These are phyloP conservation scores for Vitis labrusca DNA, from an alignment of 164 flowering plant genomes.

Conservation along the genomic window DNA sequence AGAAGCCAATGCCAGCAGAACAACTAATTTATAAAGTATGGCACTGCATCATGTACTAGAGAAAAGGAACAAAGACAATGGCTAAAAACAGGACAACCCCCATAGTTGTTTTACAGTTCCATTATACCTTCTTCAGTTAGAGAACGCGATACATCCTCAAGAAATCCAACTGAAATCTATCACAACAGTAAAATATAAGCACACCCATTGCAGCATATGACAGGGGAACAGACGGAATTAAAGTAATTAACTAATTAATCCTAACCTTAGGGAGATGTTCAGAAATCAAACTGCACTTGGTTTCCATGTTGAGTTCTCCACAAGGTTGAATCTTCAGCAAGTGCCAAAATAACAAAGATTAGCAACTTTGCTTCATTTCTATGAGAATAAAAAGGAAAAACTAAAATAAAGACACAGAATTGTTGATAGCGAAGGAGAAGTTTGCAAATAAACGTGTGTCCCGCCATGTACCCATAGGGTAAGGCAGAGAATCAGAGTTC, in stretches of 20 bases:
- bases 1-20: neutral
- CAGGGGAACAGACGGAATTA: neutral
- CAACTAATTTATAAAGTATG: neutral
- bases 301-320: conserved; percentile 44
- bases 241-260: neutral
- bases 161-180: conserved; percentile 47
- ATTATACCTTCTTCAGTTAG: conserved; percentile 31
- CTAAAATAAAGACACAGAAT: neutral
- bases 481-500: too few relatives aligned
- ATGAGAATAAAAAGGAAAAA: conserved; percentile 4
- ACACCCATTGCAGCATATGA: neutral
- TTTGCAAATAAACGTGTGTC: neutral
- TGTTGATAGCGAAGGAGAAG: neutral
- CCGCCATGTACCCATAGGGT: neutral
- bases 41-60: neutral
- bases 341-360: neutral
- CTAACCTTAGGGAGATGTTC: conserved; percentile 53
- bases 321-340: conserved; percentile 52
- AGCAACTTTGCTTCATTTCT: neutral
- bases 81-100: neutral
- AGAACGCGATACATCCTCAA: conserved; percentile 39
- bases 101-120: neutral
- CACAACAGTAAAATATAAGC: conserved; percentile 4
- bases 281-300: conserved; percentile 50
- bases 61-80: neutral